Evolutionary conservation across 768 basidiomycete genomes (phyloP).

Genomic region (Kwoniella botswanensis): DNA sequence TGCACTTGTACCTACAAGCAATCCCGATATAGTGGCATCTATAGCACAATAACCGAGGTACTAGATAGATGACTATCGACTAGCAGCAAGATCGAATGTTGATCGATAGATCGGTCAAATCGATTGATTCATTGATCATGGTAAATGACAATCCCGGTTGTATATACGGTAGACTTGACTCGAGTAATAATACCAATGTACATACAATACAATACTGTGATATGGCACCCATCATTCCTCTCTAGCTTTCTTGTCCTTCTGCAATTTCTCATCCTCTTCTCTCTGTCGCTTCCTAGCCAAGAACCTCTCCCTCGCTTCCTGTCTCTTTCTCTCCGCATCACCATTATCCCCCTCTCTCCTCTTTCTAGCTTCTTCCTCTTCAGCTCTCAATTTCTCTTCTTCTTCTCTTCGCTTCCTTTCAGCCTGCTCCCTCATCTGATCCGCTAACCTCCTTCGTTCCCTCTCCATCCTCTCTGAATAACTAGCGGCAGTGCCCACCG

Average conservation of each 20-base stretch:
- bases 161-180: too few species aligned
- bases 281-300: constrained; percentile 53
- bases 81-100: too few species aligned
- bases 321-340: constrained; percentile 52
- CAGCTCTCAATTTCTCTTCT: constrained; percentile 68
- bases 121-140: background rate
- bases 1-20: background rate
- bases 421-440: constrained; percentile 77
- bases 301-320: constrained; percentile 53
- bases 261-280: constrained; percentile 64
- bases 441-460: constrained; percentile 74
- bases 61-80: too few species aligned
- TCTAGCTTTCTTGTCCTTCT: constrained; percentile 73
- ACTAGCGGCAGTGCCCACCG: constrained; percentile 81
- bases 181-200: background rate
- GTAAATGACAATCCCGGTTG: too few species aligned
- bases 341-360: constrained; percentile 54
- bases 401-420: constrained; percentile 66
- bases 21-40: constrained; percentile 1
- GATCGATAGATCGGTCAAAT: background rate
- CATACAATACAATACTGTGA: background rate
- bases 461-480: constrained; percentile 82
- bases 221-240: constrained; percentile 52
- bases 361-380: constrained; percentile 64
- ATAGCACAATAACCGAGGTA: background rate